These are phyloP conservation scores for Morella rubra DNA, from an alignment of 306 rosid species.

Conservation along the genomic window DNA sequence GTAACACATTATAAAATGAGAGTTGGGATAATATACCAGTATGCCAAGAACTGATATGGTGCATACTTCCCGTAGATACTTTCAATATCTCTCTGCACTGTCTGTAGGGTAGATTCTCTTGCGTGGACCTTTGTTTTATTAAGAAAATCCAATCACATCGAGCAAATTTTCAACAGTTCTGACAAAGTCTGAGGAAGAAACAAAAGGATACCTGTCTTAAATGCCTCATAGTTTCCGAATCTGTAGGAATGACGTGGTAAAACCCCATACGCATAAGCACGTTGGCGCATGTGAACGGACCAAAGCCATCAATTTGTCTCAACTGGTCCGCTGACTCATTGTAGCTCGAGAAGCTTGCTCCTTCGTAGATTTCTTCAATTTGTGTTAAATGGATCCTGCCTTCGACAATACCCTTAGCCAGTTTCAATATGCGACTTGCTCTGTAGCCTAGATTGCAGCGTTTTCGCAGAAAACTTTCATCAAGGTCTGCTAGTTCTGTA, in stretches of 20 bases:
- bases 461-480: slow-evolving; percentile 36
- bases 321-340: slow-evolving; percentile 31
- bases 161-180: neutral
- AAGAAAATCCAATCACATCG: slow-evolving; percentile 6
- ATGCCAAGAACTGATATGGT: slow-evolving; percentile 61
- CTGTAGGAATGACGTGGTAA: slow-evolving; percentile 52
- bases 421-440: slow-evolving; percentile 43
- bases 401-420: slow-evolving; percentile 43
- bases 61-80: slow-evolving; percentile 45
- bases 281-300: slow-evolving; percentile 52
- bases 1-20: neutral
- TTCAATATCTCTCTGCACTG: slow-evolving; percentile 42
- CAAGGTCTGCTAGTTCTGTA: slow-evolving; percentile 43
- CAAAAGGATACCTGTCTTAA: slow-evolving; percentile 39
- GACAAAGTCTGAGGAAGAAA: slow-evolving; percentile 1
- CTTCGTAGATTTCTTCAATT: slow-evolving; percentile 43
- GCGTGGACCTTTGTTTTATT: slow-evolving; percentile 39
- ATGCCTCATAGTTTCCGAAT: slow-evolving; percentile 55
- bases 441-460: slow-evolving; percentile 57
- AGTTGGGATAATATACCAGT: slow-evolving; percentile 34
- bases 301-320: slow-evolving; percentile 53
- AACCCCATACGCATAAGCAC: slow-evolving; percentile 59
- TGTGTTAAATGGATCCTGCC: slow-evolving; percentile 41
- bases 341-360: slow-evolving; percentile 36
- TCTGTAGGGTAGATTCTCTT: slow-evolving; percentile 28